These are phyloP conservation scores for Xylaria castorea DNA, from an alignment of 495 filamentous ascomycete genomes.

Conservation along the genomic window DNA sequence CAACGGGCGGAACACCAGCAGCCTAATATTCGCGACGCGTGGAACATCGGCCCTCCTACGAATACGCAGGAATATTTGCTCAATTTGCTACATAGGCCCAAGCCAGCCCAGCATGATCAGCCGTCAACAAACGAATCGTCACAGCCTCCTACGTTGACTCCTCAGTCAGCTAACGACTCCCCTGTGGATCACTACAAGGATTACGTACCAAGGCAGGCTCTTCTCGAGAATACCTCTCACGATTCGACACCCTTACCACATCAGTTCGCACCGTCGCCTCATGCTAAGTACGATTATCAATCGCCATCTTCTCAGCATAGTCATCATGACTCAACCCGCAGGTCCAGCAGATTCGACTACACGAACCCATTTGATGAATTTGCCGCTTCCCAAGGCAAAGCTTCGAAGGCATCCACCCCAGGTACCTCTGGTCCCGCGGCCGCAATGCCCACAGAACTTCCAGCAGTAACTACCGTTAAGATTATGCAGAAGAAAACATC, in stretches of 20 bases:
- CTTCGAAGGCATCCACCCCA: conserved; percentile 52
- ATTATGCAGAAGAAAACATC: conserved; percentile 46
- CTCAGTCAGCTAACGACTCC: conserved; percentile 46
- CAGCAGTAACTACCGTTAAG: conserved; percentile 41
- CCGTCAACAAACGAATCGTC: conserved; percentile 47
- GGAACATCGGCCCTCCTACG: conserved; percentile 52
- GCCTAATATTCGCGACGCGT: conserved; percentile 37
- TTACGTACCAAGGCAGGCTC: conserved; percentile 30
- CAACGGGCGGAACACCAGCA: conserved; percentile 43
- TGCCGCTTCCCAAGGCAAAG: conserved; percentile 40
- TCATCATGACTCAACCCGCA: conserved; percentile 39
- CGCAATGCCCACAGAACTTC: conserved; percentile 36
- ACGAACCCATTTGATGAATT: conserved; percentile 44
- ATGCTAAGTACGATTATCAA: conserved; percentile 45
- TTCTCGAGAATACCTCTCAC: conserved; percentile 29
- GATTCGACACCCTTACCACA: conserved; percentile 31
- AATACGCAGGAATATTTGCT: conserved; percentile 61
- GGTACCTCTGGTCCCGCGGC: conserved; percentile 36
- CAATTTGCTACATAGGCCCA: conserved; percentile 59
- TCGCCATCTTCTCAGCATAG: conserved; percentile 50
- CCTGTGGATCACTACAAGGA: conserved; percentile 35
- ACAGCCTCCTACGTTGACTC: conserved; percentile 47
- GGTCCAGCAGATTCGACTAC: conserved; percentile 37
- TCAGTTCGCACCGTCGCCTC: conserved; percentile 41
- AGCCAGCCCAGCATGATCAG: conserved; percentile 57